phyloP scores from a whole-genome alignment of 2,329 filamentous ascomycete genomes.

The Fusarium miscanthi region DNA sequence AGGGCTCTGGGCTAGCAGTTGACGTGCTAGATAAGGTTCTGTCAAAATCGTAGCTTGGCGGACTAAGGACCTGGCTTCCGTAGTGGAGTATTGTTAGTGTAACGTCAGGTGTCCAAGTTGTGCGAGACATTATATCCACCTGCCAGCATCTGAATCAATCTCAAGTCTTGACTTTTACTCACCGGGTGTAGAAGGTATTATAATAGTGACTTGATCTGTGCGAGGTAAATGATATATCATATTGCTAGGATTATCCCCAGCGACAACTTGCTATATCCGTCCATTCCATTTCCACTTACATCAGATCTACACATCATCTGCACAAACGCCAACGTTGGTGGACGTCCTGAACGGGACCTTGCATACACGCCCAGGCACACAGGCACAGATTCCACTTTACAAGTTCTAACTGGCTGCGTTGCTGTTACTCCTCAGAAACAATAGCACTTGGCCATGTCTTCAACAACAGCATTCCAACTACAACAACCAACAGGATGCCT shows the following conservation, averaged over 20 bases:
- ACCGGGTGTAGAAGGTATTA: rapidly evolving
- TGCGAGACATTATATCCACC: constrained; percentile 3
- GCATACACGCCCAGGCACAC: neutral
- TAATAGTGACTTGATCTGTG: rapidly evolving
- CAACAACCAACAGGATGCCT: neutral
- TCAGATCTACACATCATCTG: neutral
- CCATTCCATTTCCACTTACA: neutral
- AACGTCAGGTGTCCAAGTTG: neutral
- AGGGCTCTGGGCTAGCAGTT: neutral
- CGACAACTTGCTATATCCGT: neutral
- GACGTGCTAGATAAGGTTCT: constrained; percentile 16
- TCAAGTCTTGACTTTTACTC: no score
- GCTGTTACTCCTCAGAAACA: neutral
- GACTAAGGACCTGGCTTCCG: constrained; percentile 2
- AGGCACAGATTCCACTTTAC: neutral
- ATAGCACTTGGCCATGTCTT: neutral
- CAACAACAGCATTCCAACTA: constrained; percentile 27
- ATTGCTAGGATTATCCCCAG: neutral
- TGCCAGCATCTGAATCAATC: neutral
- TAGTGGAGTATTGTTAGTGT: neutral
- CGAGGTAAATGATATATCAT: neutral
- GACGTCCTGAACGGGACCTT: neutral
- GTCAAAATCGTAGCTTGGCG: neutral
- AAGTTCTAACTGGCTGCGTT: neutral
- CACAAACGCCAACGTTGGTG: neutral